phyloP scores from a whole-genome alignment of 1,284 basidiomycete genomes.

The Mycena citricolor region DNA sequence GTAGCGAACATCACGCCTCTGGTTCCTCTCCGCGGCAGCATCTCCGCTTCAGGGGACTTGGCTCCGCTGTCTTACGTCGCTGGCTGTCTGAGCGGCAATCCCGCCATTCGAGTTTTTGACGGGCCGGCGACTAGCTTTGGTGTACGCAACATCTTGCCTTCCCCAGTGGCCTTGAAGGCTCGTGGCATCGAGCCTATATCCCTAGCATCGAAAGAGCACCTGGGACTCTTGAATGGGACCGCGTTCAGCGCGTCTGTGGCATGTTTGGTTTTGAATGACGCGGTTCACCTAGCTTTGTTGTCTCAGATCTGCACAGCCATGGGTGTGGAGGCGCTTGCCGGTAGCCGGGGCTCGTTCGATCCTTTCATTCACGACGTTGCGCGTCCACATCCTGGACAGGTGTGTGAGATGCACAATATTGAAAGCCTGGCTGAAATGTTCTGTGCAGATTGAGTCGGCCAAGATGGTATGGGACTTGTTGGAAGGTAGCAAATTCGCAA shows the following conservation, averaged over 20 bases:
- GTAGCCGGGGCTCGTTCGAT: constrained; percentile 69
- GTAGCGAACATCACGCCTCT: constrained; percentile 74
- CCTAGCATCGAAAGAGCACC: constrained; percentile 79
- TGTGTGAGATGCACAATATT: constrained; percentile 31
- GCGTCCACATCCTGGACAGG: constrained; percentile 84
- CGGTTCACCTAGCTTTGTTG: constrained; percentile 68
- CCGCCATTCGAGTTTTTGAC: constrained; percentile 70
- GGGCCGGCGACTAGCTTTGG: constrained; percentile 51
- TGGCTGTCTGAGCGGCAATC: constrained; percentile 73
- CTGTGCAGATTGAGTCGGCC: constrained; percentile 73
- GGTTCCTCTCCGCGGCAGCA: constrained; percentile 80
- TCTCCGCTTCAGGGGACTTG: constrained; percentile 80
- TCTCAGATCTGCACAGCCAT: constrained; percentile 79
- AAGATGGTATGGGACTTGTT: constrained; percentile 67
- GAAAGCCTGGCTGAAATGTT: too few species aligned
- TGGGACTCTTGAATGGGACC: constrained; percentile 83
- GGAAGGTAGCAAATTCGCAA: constrained; percentile 66
- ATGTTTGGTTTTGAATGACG: constrained; percentile 68
- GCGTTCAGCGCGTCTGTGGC: constrained; percentile 73
- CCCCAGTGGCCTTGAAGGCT: constrained; percentile 60
- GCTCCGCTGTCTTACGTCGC: constrained; percentile 83
- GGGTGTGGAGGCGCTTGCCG: constrained; percentile 78
- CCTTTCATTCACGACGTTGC: constrained; percentile 78
- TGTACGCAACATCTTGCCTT: constrained; percentile 56
- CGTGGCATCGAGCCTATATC: constrained; percentile 67